A percentile compares a stretch with the other conserved stretches of the same genome.
Evolutionary conservation across 371 early-diverging fungal genomes (phyloP).

Genomic region (Circinella minor): DNA sequence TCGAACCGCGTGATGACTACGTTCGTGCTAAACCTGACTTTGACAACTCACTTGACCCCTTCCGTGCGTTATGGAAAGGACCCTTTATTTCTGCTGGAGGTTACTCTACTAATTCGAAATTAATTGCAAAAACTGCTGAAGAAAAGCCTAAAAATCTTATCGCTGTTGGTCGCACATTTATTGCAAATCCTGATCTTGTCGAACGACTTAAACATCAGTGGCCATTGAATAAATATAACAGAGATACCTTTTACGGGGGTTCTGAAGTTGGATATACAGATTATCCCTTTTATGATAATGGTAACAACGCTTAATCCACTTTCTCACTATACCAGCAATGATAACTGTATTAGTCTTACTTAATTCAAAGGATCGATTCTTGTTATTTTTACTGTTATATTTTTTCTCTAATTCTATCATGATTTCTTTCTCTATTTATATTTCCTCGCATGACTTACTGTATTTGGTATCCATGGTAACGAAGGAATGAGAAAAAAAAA

Average conservation of each 20-base stretch:
- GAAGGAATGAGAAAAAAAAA: too few relatives aligned
- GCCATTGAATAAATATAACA: slow-evolving; percentile 28
- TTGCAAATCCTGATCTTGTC: slow-evolving; percentile 43
- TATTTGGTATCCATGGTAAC: too few relatives aligned
- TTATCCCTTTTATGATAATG: slow-evolving; percentile 30
- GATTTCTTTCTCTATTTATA: too few relatives aligned
- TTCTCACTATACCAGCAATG: too few relatives aligned
- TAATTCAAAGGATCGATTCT: too few relatives aligned
- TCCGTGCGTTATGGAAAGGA: slow-evolving; percentile 37
- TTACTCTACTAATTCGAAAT: slow-evolving; percentile 22
- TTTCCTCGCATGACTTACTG: too few relatives aligned
- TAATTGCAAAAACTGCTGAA: slow-evolving; percentile 24
- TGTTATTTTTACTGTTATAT: too few relatives aligned
- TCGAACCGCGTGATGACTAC: slow-evolving; percentile 35
- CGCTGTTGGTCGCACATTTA: slow-evolving; percentile 38
- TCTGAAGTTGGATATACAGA: slow-evolving; percentile 27
- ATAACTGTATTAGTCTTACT: too few relatives aligned
- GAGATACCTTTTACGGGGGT: slow-evolving; percentile 27
- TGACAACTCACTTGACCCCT: slow-evolving; percentile 27
- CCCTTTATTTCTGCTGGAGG: slow-evolving; percentile 34
- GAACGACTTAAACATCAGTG: slow-evolving; percentile 30
- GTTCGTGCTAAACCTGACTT: slow-evolving; percentile 7
- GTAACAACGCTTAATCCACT: too few relatives aligned
- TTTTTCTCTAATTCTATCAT: too few relatives aligned
- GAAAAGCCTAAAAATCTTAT: slow-evolving; percentile 24